phyloP scores from a whole-genome alignment of 73 alveolate genomes.

The Tetrahymena thermophila region DNA sequence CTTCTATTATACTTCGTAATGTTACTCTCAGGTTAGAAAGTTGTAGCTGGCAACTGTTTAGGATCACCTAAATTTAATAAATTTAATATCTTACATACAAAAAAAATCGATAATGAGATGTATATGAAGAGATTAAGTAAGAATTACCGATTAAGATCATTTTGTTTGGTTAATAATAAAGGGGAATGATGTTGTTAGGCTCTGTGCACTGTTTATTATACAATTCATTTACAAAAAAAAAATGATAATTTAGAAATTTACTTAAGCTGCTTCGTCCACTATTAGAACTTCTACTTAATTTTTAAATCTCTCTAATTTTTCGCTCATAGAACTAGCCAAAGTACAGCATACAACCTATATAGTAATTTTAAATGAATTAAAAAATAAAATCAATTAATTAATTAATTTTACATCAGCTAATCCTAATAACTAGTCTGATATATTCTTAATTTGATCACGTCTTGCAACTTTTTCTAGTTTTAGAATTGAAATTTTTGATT shows the following conservation, averaged over 20 bases:
- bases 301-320: constrained; percentile 5
- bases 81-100: background rate
- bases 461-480: background rate
- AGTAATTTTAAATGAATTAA: background rate
- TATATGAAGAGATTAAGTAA: too few species aligned
- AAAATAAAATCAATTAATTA: background rate
- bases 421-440: background rate
- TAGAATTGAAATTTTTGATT: background rate
- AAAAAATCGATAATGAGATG: too few species aligned
- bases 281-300: constrained; percentile 28
- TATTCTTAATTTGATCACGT: background rate
- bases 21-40: constrained; percentile 69
- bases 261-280: constrained; percentile 46
- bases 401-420: background rate
- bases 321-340: constrained; percentile 10
- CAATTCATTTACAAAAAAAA: background rate
- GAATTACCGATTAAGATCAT: constrained; percentile 20
- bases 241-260: background rate
- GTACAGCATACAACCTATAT: constrained; percentile 27
- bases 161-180: constrained; percentile 9
- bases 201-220: constrained; percentile 9
- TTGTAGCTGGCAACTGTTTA: constrained; percentile 94
- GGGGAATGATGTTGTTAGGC: constrained; percentile 31
- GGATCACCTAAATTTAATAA: constrained; percentile 72
- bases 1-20: constrained; percentile 73